Percentiles rank a stretch among this genome's conserved stretches.
Evolutionary conservation across 352 stramenopile species (phyloP).

Genomic region (Phytophthora europaea): DNA sequence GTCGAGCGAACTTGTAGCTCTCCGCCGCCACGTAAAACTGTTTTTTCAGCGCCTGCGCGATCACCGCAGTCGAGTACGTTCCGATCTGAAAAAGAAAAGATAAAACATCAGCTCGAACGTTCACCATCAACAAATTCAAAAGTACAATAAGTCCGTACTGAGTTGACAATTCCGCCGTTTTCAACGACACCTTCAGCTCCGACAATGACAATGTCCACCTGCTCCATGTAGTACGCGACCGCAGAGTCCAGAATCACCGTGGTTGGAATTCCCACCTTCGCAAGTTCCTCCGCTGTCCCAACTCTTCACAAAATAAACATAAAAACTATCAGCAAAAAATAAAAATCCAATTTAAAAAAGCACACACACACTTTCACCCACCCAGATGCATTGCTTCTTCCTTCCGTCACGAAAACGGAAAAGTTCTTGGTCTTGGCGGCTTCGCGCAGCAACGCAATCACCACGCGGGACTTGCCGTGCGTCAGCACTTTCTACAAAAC

Average conservation of each 20-base stretch:
- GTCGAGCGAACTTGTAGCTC: conserved; percentile 98
- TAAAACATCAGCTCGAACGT: neutral
- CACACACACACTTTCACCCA: conserved; percentile 42
- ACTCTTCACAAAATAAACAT: conserved; percentile 34
- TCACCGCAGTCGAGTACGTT: conserved; percentile 95
- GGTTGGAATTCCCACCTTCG: conserved; percentile 92
- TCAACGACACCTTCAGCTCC: conserved; percentile 97
- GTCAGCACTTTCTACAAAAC: conserved; percentile 89
- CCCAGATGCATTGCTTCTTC: conserved; percentile 91
- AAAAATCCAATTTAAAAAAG: conserved; percentile 6
- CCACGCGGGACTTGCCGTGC: conserved; percentile 94
- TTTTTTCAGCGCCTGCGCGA: conserved; percentile 96
- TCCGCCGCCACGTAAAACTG: conserved; percentile 99
- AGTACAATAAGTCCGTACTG: conserved; percentile 56
- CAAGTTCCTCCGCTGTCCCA: conserved; percentile 86
- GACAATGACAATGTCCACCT: conserved; percentile 96
- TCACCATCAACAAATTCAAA: neutral
- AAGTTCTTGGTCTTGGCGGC: conserved; percentile 95
- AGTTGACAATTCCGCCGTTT: conserved; percentile 98
- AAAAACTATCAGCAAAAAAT: conserved; percentile 6
- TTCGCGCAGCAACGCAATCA: conserved; percentile 91
- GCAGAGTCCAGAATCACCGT: conserved; percentile 96
- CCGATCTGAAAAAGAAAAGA: conserved; percentile 75
- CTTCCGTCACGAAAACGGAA: conserved; percentile 94
- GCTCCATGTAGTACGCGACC: conserved; percentile 97